phyloP scores from a whole-genome alignment of 257 asterid genomes.

The Avicennia marina region DNA sequence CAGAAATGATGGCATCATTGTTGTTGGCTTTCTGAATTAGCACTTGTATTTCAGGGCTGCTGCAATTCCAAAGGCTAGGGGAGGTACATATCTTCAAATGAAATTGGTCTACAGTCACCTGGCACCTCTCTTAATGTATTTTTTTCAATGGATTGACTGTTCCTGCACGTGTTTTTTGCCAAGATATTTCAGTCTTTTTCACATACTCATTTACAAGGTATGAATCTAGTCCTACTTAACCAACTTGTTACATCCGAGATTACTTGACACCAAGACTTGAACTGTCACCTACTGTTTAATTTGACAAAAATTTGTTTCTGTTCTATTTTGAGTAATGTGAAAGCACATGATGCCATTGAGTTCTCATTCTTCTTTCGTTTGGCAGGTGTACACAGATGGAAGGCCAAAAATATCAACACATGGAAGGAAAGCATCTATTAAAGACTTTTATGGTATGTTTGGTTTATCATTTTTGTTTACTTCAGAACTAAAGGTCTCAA shows the following conservation, averaged over 20 bases:
- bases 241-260: too few relatives aligned
- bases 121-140: conserved; percentile 55
- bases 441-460: conserved; percentile 74
- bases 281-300: too few relatives aligned
- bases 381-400: conserved; percentile 73
- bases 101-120: conserved; percentile 67
- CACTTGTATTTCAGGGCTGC: conserved; percentile 51
- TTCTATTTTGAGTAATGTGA: too few relatives aligned
- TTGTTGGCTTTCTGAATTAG: conserved; percentile 4
- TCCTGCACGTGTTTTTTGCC: conserved; percentile 65
- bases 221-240: too few relatives aligned
- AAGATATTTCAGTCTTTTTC: conserved; percentile 52
- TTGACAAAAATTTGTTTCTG: neutral
- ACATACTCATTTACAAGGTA: conserved; percentile 76
- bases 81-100: conserved; percentile 76
- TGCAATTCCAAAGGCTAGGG: conserved; percentile 75
- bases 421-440: conserved; percentile 73
- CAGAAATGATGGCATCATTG: neutral
- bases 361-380: neutral
- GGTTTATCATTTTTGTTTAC: neutral
- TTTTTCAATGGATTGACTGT: conserved; percentile 77
- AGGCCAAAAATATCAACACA: conserved; percentile 53
- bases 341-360: neutral
- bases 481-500: neutral
- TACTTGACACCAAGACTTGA: too few relatives aligned